Conservation (phyloP, 768 basidiomycete genomes). For the Heimioporus sp. region DNA sequence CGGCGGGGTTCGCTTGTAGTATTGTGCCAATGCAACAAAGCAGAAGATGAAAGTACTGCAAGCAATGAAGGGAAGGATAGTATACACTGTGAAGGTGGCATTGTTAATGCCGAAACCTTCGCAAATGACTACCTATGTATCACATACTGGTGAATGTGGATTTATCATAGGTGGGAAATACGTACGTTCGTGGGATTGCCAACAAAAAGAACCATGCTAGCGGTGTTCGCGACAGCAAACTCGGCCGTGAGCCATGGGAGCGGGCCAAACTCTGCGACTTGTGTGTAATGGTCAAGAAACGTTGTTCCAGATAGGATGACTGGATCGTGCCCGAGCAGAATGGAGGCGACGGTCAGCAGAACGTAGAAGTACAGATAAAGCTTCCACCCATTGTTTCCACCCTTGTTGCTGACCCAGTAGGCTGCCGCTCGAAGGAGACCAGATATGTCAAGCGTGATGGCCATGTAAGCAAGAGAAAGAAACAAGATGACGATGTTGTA, state of each 20-base stretch:
- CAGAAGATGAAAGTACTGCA: slow-evolving; percentile 64
- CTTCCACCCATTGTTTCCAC: slow-evolving; percentile 67
- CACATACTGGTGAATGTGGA: background rate
- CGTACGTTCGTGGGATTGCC: too few species aligned
- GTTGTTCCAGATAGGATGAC: slow-evolving; percentile 90
- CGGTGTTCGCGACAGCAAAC: too few species aligned
- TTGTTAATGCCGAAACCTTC: slow-evolving; percentile 82
- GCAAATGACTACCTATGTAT: slow-evolving; percentile 64
- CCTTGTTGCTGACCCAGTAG: too few species aligned
- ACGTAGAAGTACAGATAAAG: slow-evolving; percentile 81
- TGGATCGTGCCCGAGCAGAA: slow-evolving; percentile 91
- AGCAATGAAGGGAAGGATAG: slow-evolving; percentile 77
- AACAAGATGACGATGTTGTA: slow-evolving; percentile 94
- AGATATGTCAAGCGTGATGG: too few species aligned
- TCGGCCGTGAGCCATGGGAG: slow-evolving; percentile 70
- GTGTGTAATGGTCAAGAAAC: slow-evolving; percentile 86
- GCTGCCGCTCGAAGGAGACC: too few species aligned
- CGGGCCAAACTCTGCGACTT: slow-evolving; percentile 49
- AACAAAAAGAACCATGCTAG: too few species aligned
- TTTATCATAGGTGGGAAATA: too few species aligned
- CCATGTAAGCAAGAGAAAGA: too few species aligned
- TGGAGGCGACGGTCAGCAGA: slow-evolving; percentile 75
- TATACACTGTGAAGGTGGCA: slow-evolving; percentile 76
- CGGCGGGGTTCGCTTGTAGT: slow-evolving; percentile 52
- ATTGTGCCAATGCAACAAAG: slow-evolving; percentile 60